Percentiles rank a stretch among this genome's conserved stretches.
These are phyloP conservation scores for Dothistroma pini DNA, from an alignment of 2,329 filamentous ascomycete species.

Conservation along the genomic window DNA sequence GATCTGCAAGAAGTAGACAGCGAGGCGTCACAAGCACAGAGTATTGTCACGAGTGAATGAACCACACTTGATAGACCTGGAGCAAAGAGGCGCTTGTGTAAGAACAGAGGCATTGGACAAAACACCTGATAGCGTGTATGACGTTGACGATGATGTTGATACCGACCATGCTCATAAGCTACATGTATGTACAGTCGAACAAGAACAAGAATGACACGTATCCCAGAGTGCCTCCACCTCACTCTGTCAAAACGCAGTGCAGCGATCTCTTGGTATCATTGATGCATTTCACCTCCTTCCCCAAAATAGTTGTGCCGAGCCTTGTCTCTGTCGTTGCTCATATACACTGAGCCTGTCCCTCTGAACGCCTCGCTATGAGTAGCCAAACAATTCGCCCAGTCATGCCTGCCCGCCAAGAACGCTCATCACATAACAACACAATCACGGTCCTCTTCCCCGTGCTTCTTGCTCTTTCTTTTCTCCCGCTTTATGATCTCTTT, in stretches of 20 bases:
- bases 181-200: neutral
- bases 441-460: constrained; percentile 40
- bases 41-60: neutral
- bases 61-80: neutral
- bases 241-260: neutral
- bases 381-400: neutral
- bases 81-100: neutral
- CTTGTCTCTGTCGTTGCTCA: neutral
- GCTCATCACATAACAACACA: constrained; percentile 42
- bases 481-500: constrained; percentile 27
- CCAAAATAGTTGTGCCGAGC: neutral
- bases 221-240: neutral
- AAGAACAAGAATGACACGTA: neutral
- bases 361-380: neutral
- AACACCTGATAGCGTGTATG: neutral
- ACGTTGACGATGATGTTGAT: neutral
- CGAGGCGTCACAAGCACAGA: neutral
- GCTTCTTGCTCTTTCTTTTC: constrained; percentile 28
- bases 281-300: neutral
- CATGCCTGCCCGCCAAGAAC: neutral
- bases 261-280: neutral
- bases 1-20: no score
- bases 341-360: neutral
- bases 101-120: neutral
- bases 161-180: neutral